Evolutionary conservation across 108 stramenopile species (phyloP).

Genomic region (Pseudonitzschia pungens): DNA sequence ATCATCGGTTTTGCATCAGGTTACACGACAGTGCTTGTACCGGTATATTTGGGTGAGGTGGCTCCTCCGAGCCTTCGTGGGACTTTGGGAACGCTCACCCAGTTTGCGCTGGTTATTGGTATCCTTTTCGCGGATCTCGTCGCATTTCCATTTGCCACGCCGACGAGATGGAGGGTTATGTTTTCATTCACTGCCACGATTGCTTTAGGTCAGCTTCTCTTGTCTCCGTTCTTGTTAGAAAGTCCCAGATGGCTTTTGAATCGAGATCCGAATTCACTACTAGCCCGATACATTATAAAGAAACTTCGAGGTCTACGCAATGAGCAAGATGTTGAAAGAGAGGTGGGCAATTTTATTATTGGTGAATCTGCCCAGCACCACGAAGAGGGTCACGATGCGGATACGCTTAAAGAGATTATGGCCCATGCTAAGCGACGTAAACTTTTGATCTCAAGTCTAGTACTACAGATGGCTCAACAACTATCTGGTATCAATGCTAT

Average conservation of each 20-base stretch:
- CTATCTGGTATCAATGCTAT: constrained; percentile 98
- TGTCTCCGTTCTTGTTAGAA: constrained; percentile 86
- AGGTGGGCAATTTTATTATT: constrained; percentile 87
- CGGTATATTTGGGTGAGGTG: constrained; percentile 94
- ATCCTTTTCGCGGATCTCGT: constrained; percentile 86
- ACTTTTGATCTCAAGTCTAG: constrained; percentile 66
- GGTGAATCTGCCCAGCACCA: constrained; percentile 63
- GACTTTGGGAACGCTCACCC: constrained; percentile 94
- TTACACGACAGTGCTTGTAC: constrained; percentile 86
- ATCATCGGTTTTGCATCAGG: constrained; percentile 93
- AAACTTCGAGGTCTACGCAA: constrained; percentile 87
- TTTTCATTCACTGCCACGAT: constrained; percentile 78
- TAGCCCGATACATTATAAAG: constrained; percentile 89
- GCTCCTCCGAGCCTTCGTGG: constrained; percentile 93
- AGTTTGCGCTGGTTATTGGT: constrained; percentile 93
- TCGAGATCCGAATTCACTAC: constrained; percentile 70
- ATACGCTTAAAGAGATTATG: constrained; percentile 69
- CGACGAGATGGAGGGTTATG: constrained; percentile 73
- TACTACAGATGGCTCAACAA: constrained; percentile 93
- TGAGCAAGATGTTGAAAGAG: constrained; percentile 92
- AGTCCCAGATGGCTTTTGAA: constrained; percentile 87
- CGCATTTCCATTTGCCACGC: constrained; percentile 80
- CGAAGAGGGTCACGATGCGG: constrained; percentile 34
- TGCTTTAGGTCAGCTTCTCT: constrained; percentile 73
- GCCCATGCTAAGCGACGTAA: constrained; percentile 65